Percentiles rank a stretch among this genome's conserved stretches.
Evolutionary conservation across 177 flowering plant genomes (phyloP).

Genomic region (Tripterygium wilfordii): DNA sequence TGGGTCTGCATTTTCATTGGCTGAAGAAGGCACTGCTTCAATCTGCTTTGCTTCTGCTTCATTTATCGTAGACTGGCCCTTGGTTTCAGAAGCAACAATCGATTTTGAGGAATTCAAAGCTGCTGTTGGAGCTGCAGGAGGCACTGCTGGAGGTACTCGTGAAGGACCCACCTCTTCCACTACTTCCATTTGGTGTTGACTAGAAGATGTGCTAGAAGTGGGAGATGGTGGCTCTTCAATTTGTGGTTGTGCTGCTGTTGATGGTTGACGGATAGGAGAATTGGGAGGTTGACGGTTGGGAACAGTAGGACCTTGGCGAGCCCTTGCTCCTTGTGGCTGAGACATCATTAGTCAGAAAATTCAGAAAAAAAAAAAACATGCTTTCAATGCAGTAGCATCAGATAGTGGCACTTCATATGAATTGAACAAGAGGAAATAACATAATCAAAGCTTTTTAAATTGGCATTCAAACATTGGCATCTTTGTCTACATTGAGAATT

Average conservation of each 20-base stretch:
- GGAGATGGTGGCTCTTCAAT: conserved; percentile 45
- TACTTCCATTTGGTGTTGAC: conserved; percentile 30
- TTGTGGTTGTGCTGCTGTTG: conserved; percentile 16
- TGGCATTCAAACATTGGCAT: too few relatives aligned
- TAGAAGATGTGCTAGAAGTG: conserved; percentile 41
- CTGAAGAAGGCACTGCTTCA: conserved; percentile 22
- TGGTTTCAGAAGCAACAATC: conserved; percentile 18
- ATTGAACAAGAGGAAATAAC: too few relatives aligned
- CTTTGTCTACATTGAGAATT: too few relatives aligned
- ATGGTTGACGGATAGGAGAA: conserved; percentile 18
- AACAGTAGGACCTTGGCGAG: conserved; percentile 19
- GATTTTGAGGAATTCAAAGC: conserved; percentile 6
- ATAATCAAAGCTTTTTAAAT: too few relatives aligned
- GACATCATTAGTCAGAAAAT: conserved; percentile 1
- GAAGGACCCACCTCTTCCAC: conserved; percentile 30
- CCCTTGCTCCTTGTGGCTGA: conserved; percentile 33
- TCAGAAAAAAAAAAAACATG: too few relatives aligned
- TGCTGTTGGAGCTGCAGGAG: conserved; percentile 17
- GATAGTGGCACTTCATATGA: too few relatives aligned
- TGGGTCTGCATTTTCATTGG: conserved; percentile 26
- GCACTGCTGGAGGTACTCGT: conserved; percentile 22
- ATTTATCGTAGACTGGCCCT: conserved; percentile 18
- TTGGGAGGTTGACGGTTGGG: conserved; percentile 19
- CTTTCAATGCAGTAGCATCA: too few relatives aligned
- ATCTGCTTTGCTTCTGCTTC: conserved; percentile 33